Base-by-base conservation (phyloP, 2,329 filamentous ascomycete species). In the Amylocarpus encephaloides region DNA sequence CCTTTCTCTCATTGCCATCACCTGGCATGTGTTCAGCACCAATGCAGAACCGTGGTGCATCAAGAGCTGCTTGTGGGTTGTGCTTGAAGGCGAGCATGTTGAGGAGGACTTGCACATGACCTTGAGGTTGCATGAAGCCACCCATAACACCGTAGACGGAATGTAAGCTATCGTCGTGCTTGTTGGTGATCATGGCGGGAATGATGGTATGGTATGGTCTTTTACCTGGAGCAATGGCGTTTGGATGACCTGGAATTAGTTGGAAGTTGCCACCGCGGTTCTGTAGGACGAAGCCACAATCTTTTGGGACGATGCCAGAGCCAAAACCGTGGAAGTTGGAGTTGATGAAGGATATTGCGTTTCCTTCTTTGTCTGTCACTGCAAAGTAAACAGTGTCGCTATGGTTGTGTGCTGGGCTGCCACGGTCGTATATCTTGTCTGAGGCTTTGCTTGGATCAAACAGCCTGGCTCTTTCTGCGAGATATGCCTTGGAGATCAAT, bases 151-250 rank as follows among this genome's bases (percentile, higher is more conserved):
- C 93, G 62, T 92, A 96, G 0, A 95, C 86, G 3, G 82, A 86
- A 67, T 95, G 88, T 50, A 97, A 71, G 43, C 79, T 83, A 22
- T 80, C 80, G 60, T 94, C 89, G 4, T 72, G 71, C 15, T 80
- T 66, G 59, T 93, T 89, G 0, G 93, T 97, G 15, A 92, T 82
- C 67, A 97, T 78, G 0, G 87, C 92, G 0, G 93, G 92, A 62
- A 98, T 98, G 67, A 98, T 97, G 48, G 93, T 98, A 69, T 97
- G 93, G 70, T 97, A 98, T 0, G 93, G 93, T 41, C 93, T 72
- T 73, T 97, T 97, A 32, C 83, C 74, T 0, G 90, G 88, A 6
- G 80, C 87, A 12, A 95, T 74, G 16, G 76, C 77, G 64, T 97
- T 97, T 1, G 91, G 89, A 64, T 95, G 91, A 1, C 72, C 71